Evolutionary conservation across 1,284 basidiomycete species (phyloP), one percentile per base, ranked within the genome.

Genomic region (Microbotryum scabiosae): DNA sequence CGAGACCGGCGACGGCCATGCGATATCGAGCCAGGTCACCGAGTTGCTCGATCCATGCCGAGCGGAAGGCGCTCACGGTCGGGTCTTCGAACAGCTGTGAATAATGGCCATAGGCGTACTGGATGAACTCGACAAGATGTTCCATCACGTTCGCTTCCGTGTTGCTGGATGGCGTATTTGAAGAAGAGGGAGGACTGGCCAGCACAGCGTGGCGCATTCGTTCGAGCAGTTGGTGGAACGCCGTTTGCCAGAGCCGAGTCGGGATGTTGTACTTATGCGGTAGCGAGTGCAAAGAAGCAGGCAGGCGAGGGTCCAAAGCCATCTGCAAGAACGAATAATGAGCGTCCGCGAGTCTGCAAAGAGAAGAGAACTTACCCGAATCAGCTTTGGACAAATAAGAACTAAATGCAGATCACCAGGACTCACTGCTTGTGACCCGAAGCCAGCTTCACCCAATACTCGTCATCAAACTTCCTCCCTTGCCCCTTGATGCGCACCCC

Each of bases 251-350:
- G 0, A 98, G 80, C 16, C 93, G 84, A 41, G 86, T 86, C 57
- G 94, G 89, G 66, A 97, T 91, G 74, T 94, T 96, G 78, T 97
- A 97, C 71, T 90, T 92, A 51, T 84, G 84, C 0, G 93, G 91
- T 49, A 97, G 87, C 65, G 86, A 84, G 52, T 90, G 86, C 4
- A 97, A 78, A 0, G 90, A 92, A 0, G 87, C 83, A 0, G 94
- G 94, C 0, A 93, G 84, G 26, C 84, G 84, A 0, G 91, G 89
- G 7, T 90, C 85, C 53, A 92, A 83, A 0, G 91, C 89, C 26
- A 93, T 84, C 57, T 85, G 82, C 59, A 98, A 82, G 53, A 97
- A 84, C 67, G 88, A 85, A 74, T 90, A 89, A 72, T 96, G 90
- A 57, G 83, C 81, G 71, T 97, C 91, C 1, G 88, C 88, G 7